Base-by-base conservation (phyloP, 2,329 filamentous ascomycete genomes). In the Stromatinia cepivora region DNA sequence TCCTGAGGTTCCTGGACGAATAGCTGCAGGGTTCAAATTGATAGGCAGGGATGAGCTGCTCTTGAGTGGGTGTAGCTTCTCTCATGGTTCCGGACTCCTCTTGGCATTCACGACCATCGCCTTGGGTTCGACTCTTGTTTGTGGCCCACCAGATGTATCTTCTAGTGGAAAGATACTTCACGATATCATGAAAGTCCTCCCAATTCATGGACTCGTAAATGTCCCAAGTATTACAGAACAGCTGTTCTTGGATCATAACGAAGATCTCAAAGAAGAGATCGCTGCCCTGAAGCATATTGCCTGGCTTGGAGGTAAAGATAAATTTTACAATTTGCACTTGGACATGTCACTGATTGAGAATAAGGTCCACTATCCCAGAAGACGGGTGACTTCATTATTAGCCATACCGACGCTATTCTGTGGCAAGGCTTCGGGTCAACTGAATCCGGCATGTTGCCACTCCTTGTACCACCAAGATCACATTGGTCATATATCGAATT, bases 401-500 rank as follows among this genome's bases (percentile, higher is more conserved):
- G 15, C 8, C 59, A 46, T 22, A 59, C 48, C 1, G 9, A 54
- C 7, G 34, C 48, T 13, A 10, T 25, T 56, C 17, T 64, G 1
- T 64, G 50, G 28, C 66, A 69, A 36, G 10, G 63, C 11, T 69
- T 64, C 6, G 66, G 66, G 4, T 64, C 34, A 65, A 81, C 80
- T 1, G 80, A 81, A 67, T 72, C 73, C 4, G 72, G 75, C 5
- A 0, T 67, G 74, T 3, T 75, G 71, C 22, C 66, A 15, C 8
- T 75, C 72, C 65, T 67, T 72, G 13, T 73, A 67, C 59, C 77
- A 72, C 63, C 73, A 25, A 22, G 70, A 73, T 71, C 69, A 15
- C 76, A 80, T 59, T 80, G 79, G 79, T 69, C 69, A 25, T 79
- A 79, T 68, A 46, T 80, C 13, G 73, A 74, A 42, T 71, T 78